Evolutionary conservation across 2,329 filamentous ascomycete genomes (phyloP).

Genomic region (Endoconidiophora laricicola): DNA sequence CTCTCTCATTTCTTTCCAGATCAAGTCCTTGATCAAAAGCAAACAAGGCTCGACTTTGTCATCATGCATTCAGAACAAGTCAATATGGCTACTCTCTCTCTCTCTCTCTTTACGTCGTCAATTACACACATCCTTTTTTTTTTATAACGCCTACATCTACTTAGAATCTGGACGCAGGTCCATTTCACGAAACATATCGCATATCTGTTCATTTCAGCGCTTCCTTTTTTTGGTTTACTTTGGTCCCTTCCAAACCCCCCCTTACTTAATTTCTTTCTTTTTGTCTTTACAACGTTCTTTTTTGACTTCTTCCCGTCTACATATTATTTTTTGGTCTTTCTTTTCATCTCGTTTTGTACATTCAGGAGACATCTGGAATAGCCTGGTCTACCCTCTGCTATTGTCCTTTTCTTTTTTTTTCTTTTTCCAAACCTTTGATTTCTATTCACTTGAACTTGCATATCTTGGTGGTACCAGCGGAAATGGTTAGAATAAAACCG

Average conservation of each 20-base stretch:
- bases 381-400: neutral
- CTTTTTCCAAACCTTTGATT: neutral
- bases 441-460: neutral
- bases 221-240: neutral
- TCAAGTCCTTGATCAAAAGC: too few species aligned
- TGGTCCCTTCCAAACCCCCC: neutral
- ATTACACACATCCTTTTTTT: too few species aligned
- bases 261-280: neutral
- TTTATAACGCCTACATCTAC: too few species aligned
- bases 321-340: neutral
- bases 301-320: neutral
- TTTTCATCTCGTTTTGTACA: neutral
- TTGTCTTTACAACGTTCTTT: neutral
- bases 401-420: neutral
- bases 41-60: too few species aligned
- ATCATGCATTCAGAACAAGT: too few species aligned
- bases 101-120: too few species aligned
- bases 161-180: too few species aligned
- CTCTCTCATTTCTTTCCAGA: too few species aligned
- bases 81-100: too few species aligned
- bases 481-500: too few species aligned
- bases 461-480: too few species aligned
- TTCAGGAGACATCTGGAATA: neutral
- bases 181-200: too few species aligned
- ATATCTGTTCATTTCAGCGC: neutral